phyloP scores from a whole-genome alignment of 2,329 filamentous ascomycete genomes.

The Aureobasidium sp. region DNA sequence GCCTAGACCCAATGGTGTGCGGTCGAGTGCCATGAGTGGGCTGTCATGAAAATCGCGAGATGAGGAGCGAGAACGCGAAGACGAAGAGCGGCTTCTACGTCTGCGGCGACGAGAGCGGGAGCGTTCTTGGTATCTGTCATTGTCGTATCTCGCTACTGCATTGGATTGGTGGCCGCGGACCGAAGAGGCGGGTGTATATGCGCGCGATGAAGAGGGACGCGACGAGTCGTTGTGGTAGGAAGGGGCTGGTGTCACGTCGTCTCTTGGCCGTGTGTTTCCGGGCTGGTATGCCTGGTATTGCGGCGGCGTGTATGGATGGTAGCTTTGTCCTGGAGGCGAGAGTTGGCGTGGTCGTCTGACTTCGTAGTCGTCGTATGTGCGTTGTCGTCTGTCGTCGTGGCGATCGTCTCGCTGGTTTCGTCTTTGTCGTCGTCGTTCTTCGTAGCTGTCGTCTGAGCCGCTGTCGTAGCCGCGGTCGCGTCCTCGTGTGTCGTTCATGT shows the following conservation, averaged over 20 bases:
- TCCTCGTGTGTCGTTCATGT: neutral
- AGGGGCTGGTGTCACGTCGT: neutral
- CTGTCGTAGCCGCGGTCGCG: constrained; percentile 10
- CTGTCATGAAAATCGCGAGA: neutral
- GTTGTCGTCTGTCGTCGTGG: neutral
- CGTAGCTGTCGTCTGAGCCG: constrained; percentile 6
- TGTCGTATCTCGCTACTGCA: neutral
- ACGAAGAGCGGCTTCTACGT: neutral
- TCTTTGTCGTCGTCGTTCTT: constrained; percentile 5
- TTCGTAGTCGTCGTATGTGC: neutral
- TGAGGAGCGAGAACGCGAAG: neutral
- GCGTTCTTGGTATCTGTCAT: neutral
- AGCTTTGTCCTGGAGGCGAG: constrained; percentile 4
- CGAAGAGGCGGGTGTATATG: neutral
- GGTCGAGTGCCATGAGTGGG: neutral
- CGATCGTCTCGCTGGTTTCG: neutral
- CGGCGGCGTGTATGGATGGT: neutral
- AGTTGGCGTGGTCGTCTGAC: neutral
- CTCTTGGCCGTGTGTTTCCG: neutral
- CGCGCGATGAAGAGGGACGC: neutral
- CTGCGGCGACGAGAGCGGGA: neutral
- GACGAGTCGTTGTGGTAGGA: neutral
- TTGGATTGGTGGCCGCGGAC: neutral
- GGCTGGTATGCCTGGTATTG: neutral
- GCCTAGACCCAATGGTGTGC: neutral